Evolutionary conservation across 2,329 filamentous ascomycete genomes (phyloP).

Genomic region (Cordyceps cateniannulata): DNA sequence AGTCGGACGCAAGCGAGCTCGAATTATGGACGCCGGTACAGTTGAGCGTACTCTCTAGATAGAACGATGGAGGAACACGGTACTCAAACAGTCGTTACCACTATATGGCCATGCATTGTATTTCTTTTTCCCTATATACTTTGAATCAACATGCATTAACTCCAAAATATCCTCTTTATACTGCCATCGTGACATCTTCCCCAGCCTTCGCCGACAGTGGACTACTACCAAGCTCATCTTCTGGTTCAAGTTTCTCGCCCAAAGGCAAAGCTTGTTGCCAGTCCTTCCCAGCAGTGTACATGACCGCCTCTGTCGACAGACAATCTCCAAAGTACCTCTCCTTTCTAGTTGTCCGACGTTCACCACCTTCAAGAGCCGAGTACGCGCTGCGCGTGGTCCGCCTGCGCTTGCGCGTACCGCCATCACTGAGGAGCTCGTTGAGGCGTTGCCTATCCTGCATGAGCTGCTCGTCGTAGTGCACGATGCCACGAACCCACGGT

Average conservation of each 20-base stretch:
- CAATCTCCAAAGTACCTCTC: constrained; percentile 65
- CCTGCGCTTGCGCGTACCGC: constrained; percentile 45
- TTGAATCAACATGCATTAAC: not conserved
- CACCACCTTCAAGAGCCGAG: constrained; percentile 70
- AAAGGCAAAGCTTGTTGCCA: constrained; percentile 28
- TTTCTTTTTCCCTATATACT: not conserved
- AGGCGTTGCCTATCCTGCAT: constrained; percentile 60
- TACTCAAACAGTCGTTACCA: not conserved
- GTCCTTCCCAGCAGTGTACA: constrained; percentile 52
- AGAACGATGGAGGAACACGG: constrained; percentile 1
- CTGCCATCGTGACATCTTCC: not conserved
- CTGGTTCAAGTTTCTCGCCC: not conserved
- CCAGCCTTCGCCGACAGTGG: not conserved
- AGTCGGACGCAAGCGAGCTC: not conserved
- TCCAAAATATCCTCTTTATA: too few species aligned
- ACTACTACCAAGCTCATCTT: constrained; percentile 1
- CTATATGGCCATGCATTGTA: not conserved
- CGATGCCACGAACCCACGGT: constrained; percentile 83
- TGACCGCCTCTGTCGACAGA: constrained; percentile 54
- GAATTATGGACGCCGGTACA: not conserved
- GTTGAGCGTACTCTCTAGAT: not conserved
- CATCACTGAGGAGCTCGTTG: constrained; percentile 56
- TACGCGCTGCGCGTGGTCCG: constrained; percentile 68
- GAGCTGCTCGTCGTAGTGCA: constrained; percentile 65
- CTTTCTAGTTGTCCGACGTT: constrained; percentile 57